Conservation (phyloP, 768 basidiomycete species). For the Udeniomyces megalosporus region DNA sequence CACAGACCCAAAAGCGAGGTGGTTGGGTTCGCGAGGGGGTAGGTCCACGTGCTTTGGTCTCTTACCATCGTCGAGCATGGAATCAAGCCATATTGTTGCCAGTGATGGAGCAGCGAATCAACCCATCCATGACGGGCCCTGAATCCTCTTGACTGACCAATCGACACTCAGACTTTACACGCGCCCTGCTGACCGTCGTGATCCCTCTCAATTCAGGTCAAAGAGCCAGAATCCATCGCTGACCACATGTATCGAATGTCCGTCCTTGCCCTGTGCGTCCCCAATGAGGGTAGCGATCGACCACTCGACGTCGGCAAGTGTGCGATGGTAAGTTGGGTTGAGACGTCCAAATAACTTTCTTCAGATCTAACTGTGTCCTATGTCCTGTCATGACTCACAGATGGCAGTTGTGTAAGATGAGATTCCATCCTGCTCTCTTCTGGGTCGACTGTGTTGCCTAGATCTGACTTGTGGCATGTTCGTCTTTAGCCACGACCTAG, state of each 20-base stretch:
- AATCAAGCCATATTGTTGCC: too few species aligned
- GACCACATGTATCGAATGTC: constrained; percentile 49
- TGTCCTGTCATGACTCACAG: constrained; percentile 27
- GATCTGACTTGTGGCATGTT: background rate
- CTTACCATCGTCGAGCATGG: too few species aligned
- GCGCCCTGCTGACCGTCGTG: background rate
- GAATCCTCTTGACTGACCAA: constrained; percentile 1
- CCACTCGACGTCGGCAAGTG: constrained; percentile 33
- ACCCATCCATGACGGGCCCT: background rate
- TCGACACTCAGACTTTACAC: background rate
- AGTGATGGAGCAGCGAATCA: too few species aligned
- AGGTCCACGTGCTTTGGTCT: constrained; percentile 18
- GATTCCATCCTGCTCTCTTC: background rate
- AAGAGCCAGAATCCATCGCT: constrained; percentile 41
- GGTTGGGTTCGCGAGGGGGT: constrained; percentile 84
- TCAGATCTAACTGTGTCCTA: background rate
- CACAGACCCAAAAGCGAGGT: constrained; percentile 80
- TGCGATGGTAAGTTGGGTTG: constrained; percentile 20
- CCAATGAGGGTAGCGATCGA: constrained; percentile 49
- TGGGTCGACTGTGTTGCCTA: background rate
- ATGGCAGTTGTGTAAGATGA: constrained; percentile 6
- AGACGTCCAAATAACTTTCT: constrained; percentile 34
- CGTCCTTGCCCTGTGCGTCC: constrained; percentile 72
- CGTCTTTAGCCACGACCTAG: constrained; percentile 69
- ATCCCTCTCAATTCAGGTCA: constrained; percentile 40